Conservation (phyloP, 768 basidiomycete genomes). For the Fomitopsis pulvina region DNA sequence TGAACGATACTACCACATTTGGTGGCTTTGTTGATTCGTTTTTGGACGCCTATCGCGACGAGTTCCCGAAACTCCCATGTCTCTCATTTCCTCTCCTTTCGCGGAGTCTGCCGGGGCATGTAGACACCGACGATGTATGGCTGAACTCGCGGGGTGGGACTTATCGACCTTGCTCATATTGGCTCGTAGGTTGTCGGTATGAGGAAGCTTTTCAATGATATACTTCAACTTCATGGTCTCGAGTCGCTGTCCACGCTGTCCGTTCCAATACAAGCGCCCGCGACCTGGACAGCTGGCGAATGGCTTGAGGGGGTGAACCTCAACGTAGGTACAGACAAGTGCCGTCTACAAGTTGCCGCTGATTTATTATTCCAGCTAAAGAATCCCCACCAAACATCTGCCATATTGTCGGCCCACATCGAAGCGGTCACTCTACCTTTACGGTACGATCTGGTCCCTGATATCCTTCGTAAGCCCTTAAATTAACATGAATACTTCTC, state of each 20-base stretch:
- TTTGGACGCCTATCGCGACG: slow-evolving; percentile 57
- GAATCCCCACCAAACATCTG: slow-evolving; percentile 26
- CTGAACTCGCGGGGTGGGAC: neutral
- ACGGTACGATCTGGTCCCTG: slow-evolving; percentile 21
- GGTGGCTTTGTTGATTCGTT: slow-evolving; percentile 60
- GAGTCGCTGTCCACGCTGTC: slow-evolving; percentile 23
- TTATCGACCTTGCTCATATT: neutral
- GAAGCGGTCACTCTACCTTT: slow-evolving; percentile 30
- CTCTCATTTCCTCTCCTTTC: slow-evolving; percentile 56
- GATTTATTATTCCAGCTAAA: slow-evolving; percentile 13
- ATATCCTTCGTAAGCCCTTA: neutral
- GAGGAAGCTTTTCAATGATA: slow-evolving; percentile 50
- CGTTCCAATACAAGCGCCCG: slow-evolving; percentile 26
- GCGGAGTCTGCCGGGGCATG: slow-evolving; percentile 25
- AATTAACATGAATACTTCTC: neutral
- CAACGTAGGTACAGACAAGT: slow-evolving; percentile 16
- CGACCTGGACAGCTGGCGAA: slow-evolving; percentile 13
- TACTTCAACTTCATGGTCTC: slow-evolving; percentile 34
- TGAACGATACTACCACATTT: slow-evolving; percentile 54
- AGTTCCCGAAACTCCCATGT: slow-evolving; percentile 55
- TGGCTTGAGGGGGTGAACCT: slow-evolving; percentile 23
- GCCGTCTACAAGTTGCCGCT: neutral
- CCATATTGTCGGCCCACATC: slow-evolving; percentile 30
- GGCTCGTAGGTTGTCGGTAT: slow-evolving; percentile 1
- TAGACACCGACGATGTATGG: slow-evolving; percentile 41